These are phyloP conservation scores for Xylaria sp. DNA, from an alignment of 2,329 filamentous ascomycete species.

Conservation along the genomic window DNA sequence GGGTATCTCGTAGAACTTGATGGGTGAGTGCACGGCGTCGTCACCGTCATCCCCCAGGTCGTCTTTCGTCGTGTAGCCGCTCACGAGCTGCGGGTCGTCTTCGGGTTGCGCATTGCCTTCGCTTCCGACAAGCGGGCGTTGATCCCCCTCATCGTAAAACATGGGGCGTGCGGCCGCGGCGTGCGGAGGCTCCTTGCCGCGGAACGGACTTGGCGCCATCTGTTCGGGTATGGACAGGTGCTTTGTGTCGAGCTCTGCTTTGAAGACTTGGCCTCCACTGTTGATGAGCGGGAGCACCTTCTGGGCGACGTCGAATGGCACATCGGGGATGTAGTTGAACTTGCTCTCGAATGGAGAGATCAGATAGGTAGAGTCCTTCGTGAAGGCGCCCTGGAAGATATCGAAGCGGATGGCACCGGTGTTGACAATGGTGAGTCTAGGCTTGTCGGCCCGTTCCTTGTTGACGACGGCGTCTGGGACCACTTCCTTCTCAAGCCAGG, in stretches of 20 bases:
- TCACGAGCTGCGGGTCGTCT: slow-evolving; percentile 37
- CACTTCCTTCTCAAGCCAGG: slow-evolving; percentile 77
- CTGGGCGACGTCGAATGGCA: slow-evolving; percentile 77
- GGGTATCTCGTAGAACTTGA: slow-evolving; percentile 78
- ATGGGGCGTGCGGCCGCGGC: neutral
- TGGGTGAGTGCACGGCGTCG: slow-evolving; percentile 79
- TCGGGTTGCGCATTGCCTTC: slow-evolving; percentile 19
- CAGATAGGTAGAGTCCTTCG: slow-evolving; percentile 82
- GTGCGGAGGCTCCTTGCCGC: neutral
- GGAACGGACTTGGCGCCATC: slow-evolving; percentile 28
- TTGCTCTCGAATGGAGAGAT: slow-evolving; percentile 86
- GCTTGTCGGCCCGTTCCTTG: slow-evolving; percentile 60
- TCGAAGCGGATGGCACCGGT: slow-evolving; percentile 94
- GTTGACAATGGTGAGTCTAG: slow-evolving; percentile 79
- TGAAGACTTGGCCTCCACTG: slow-evolving; percentile 56
- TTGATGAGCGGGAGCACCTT: slow-evolving; percentile 69
- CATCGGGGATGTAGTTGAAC: slow-evolving; percentile 77
- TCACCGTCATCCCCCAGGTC: slow-evolving; percentile 85
- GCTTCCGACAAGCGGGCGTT: slow-evolving; percentile 29
- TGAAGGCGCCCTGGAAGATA: slow-evolving; percentile 91
- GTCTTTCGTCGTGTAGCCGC: slow-evolving; percentile 88
- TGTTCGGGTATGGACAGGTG: slow-evolving; percentile 59
- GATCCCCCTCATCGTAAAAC: slow-evolving; percentile 30
- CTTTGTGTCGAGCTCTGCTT: slow-evolving; percentile 47
- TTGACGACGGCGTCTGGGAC: slow-evolving; percentile 70